These are phyloP conservation scores for Kodamaea fukazawae DNA, from an alignment of 805 yeast species.

Conservation along the genomic window DNA sequence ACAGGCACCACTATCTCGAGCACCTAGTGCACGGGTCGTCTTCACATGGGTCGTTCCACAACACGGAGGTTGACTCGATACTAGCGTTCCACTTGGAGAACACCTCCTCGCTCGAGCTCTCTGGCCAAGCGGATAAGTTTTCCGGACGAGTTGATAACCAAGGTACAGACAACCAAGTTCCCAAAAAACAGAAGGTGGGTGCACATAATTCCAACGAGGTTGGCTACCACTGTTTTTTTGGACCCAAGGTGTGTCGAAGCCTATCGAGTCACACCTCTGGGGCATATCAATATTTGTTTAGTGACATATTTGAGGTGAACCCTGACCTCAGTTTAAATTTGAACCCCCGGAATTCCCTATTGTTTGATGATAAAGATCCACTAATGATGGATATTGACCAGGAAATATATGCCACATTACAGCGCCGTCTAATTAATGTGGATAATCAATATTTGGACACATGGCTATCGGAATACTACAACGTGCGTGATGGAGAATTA, in stretches of 20 bases:
- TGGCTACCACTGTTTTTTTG: slow-evolving; percentile 1
- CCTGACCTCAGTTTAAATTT: slow-evolving; percentile 2
- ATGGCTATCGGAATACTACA: slow-evolving; percentile 4
- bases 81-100: slow-evolving; percentile 6
- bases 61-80: slow-evolving; percentile 4
- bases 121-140: background rate
- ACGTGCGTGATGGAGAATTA: slow-evolving; percentile 4
- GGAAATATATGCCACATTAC: slow-evolving; percentile 1
- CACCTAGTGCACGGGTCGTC: slow-evolving; percentile 6
- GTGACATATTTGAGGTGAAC: slow-evolving; percentile 2
- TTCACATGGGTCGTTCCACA: background rate
- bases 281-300: slow-evolving; percentile 4
- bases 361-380: slow-evolving; percentile 9
- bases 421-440: background rate
- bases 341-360: slow-evolving; percentile 6
- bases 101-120: slow-evolving; percentile 1
- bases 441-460: slow-evolving; percentile 2
- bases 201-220: background rate
- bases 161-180: no score
- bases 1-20: slow-evolving; percentile 15
- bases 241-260: background rate
- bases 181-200: background rate
- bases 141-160: no score
- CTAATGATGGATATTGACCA: slow-evolving; percentile 3
- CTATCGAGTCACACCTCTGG: background rate